Conservation (phyloP, 192 early-diverging fungal genomes). For the Coemansia sp. region DNA sequence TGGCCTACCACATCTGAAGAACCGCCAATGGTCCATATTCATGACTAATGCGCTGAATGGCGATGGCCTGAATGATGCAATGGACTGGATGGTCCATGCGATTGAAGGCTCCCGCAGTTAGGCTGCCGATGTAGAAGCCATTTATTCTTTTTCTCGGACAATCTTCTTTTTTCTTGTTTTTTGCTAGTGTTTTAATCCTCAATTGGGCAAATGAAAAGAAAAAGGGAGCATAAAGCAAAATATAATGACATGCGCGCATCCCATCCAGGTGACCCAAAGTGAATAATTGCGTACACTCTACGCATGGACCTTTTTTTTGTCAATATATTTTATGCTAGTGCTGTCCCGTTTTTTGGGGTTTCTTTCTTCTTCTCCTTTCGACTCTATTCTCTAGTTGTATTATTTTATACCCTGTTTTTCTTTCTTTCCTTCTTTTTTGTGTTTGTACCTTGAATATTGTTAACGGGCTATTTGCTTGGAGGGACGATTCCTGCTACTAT, state of each 20-base stretch:
- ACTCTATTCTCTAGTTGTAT: not conserved
- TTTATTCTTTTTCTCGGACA: not conserved
- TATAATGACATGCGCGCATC: not conserved
- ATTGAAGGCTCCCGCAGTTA: conserved; percentile 26
- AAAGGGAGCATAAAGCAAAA: not conserved
- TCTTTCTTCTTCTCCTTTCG: not conserved
- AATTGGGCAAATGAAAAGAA: too few species aligned
- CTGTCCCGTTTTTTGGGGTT: too few species aligned
- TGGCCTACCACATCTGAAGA: conserved; percentile 80
- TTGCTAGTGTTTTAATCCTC: too few species aligned
- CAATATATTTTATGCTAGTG: too few species aligned
- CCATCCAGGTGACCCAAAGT: not conserved
- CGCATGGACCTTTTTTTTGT: too few species aligned
- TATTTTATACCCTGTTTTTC: not conserved
- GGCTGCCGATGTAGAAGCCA: not conserved
- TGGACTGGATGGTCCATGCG: conserved; percentile 80
- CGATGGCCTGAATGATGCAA: conserved; percentile 85
- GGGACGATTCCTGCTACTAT: not conserved
- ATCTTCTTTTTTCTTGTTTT: not conserved
- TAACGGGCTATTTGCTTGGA: not conserved
- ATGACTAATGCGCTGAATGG: conserved; percentile 94
- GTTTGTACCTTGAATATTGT: conserved; percentile 1
- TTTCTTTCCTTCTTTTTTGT: not conserved
- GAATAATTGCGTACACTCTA: too few species aligned
- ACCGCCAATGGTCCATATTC: conserved; percentile 91